Evolutionary conservation across 768 basidiomycete species (phyloP).

Genomic region (Bullera alba): DNA sequence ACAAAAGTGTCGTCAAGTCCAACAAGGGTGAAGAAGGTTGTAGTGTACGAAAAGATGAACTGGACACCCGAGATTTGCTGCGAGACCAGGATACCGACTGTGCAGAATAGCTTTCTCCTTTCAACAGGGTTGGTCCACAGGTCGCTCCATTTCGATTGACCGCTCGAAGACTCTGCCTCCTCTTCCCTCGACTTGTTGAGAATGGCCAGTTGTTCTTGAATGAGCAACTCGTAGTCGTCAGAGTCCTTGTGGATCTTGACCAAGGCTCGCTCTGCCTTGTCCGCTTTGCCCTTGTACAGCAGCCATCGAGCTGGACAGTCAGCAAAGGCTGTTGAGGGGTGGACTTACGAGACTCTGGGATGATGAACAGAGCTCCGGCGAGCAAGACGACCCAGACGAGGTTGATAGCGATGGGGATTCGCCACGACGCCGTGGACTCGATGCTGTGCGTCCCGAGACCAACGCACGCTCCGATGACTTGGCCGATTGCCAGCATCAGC

Average conservation of each 20-base stretch:
- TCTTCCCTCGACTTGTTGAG: slow-evolving; percentile 36
- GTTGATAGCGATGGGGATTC: slow-evolving; percentile 43
- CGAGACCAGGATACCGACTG: slow-evolving; percentile 44
- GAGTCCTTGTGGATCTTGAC: slow-evolving; percentile 33
- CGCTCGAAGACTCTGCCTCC: slow-evolving; percentile 25
- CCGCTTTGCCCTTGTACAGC: slow-evolving; percentile 34
- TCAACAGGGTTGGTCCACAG: slow-evolving; percentile 36
- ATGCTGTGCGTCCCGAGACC: slow-evolving; percentile 38
- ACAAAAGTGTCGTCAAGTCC: slow-evolving; percentile 35
- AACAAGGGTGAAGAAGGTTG: slow-evolving; percentile 35
- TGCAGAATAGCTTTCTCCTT: slow-evolving; percentile 39
- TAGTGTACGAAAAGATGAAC: slow-evolving; percentile 14
- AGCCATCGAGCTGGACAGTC: slow-evolving; percentile 38
- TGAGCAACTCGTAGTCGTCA: slow-evolving; percentile 25
- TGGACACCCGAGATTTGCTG: slow-evolving; percentile 42
- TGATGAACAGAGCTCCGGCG: slow-evolving; percentile 25
- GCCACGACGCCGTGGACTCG: slow-evolving; percentile 25
- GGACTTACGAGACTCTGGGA: slow-evolving; percentile 37
- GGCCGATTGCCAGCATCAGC: slow-evolving; percentile 44
- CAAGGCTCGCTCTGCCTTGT: slow-evolving; percentile 37
- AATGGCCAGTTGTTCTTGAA: slow-evolving; percentile 33
- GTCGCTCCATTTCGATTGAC: slow-evolving; percentile 35
- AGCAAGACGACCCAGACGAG: slow-evolving; percentile 37
- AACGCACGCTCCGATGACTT: slow-evolving; percentile 44
- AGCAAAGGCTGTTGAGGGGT: neutral